phyloP scores from a whole-genome alignment of 768 basidiomycete genomes.

The Kwoniella heveanensis region DNA sequence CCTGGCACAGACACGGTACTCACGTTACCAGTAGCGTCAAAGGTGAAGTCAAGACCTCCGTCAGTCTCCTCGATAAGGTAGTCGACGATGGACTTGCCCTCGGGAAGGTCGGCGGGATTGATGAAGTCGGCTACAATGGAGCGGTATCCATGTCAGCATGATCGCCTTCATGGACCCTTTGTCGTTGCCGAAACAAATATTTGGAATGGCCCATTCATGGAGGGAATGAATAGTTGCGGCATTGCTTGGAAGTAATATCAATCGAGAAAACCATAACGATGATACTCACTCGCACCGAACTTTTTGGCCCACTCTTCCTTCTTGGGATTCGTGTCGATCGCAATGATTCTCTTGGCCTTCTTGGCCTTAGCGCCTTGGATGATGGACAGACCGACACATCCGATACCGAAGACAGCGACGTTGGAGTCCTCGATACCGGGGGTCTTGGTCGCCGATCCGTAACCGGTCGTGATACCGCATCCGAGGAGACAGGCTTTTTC shows the following conservation, averaged over 20 bases:
- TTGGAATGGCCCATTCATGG: too few relatives aligned
- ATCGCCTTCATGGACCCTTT: too few relatives aligned
- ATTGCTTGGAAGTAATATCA: too few relatives aligned
- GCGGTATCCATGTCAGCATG: not conserved
- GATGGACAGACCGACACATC: slow-evolving; percentile 92
- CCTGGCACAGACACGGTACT: slow-evolving; percentile 46
- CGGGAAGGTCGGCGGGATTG: slow-evolving; percentile 73
- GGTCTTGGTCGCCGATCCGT: slow-evolving; percentile 92
- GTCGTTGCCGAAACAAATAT: too few relatives aligned
- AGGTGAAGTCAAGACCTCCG: slow-evolving; percentile 95
- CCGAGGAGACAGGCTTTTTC: slow-evolving; percentile 97
- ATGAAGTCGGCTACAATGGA: slow-evolving; percentile 71
- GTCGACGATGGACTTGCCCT: slow-evolving; percentile 84
- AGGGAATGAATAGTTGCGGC: too few relatives aligned
- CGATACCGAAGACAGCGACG: slow-evolving; percentile 91
- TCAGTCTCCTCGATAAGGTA: slow-evolving; percentile 89
- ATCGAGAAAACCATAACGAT: not conserved
- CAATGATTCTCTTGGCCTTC: slow-evolving; percentile 85
- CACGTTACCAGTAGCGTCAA: slow-evolving; percentile 92
- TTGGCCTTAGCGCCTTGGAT: slow-evolving; percentile 76
- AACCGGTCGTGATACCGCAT: slow-evolving; percentile 92
- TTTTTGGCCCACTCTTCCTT: slow-evolving; percentile 88
- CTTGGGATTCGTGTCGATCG: slow-evolving; percentile 80
- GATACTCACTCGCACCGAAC: slow-evolving; percentile 73
- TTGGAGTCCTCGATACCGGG: slow-evolving; percentile 73